Evolutionary conservation across 345 rosid species (phyloP), one percentile per base, ranked within the genome.

Genomic region (Microthlaspi erraticum): DNA sequence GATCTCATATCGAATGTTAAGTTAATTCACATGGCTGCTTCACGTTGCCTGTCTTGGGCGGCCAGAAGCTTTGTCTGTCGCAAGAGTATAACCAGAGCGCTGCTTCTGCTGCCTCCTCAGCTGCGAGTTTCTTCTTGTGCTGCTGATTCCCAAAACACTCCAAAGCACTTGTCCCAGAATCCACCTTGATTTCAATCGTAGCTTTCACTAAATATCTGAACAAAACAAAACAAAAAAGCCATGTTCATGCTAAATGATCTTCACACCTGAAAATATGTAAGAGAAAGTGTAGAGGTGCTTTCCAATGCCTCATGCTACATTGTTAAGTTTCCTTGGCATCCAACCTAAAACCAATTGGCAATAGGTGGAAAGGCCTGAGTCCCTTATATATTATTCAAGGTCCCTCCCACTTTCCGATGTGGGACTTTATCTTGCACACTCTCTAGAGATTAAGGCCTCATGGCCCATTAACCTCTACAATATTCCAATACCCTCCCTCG

Each of bases 81-180:
- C n/a, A n/a, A n/a, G n/a, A n/a, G n/a, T n/a, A n/a, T n/a, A n/a
- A 89, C 96, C 93, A 89, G 34, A 87, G 56, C 2, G 86, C 91
- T 39, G 84, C 93, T 78, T 86, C 84, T 6, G 93, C 89, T 50
- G 93, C 89, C 62, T 82, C 81, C 66, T 86, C 87, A 45, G 89
- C 88, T 52, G 88, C 91, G 1, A 60, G 32, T 55, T 82, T 87
- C 82, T 89, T 89, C 29, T 32, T 79, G 7, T 58, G 5, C 7
- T 41, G 79, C 38, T 85, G 85, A 6, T 52, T 66, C 13, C 91
- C 75, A 6, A 70, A 82, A 76, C 89, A 79, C 72, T 87, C 89
- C 71, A 89, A 31, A 31, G 64, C 34, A 0, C 66, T 73, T 3
- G 17, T 52, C 7, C 7, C 10, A 6, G 73, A 60, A 33, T 32